These are phyloP conservation scores for Lecanicillium sp. DNA, from an alignment of 2,329 filamentous ascomycete species.

Conservation along the genomic window DNA sequence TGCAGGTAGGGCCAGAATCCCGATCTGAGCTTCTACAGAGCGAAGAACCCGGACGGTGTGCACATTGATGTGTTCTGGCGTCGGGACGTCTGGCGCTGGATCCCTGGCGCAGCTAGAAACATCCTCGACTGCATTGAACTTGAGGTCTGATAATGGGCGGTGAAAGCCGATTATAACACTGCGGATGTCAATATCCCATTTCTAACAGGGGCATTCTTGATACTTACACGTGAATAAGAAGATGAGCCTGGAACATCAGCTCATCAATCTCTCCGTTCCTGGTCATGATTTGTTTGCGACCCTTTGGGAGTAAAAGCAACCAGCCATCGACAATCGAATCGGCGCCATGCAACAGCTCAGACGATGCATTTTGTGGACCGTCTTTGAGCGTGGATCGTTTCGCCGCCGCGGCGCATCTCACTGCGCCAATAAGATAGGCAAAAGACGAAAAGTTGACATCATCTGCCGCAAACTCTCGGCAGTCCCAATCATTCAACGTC, in stretches of 20 bases:
- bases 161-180: slow-evolving; percentile 28
- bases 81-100: slow-evolving; percentile 11
- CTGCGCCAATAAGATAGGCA: slow-evolving; percentile 58
- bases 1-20: slow-evolving; percentile 27
- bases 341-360: slow-evolving; percentile 21
- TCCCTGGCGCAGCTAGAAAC: slow-evolving; percentile 27
- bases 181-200: neutral
- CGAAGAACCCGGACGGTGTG: slow-evolving; percentile 31
- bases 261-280: slow-evolving; percentile 20
- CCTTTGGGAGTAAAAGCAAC: slow-evolving; percentile 27
- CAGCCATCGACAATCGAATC: slow-evolving; percentile 30
- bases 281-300: slow-evolving; percentile 23
- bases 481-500: slow-evolving; percentile 54
- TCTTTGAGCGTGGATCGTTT: slow-evolving; percentile 18
- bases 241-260: slow-evolving; percentile 21
- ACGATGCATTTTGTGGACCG: slow-evolving; percentile 16
- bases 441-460: slow-evolving; percentile 55
- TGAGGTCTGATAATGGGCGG: slow-evolving; percentile 29
- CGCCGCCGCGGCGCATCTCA: slow-evolving; percentile 28
- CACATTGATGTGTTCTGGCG: slow-evolving; percentile 20
- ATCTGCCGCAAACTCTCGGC: slow-evolving; percentile 50
- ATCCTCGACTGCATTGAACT: slow-evolving; percentile 28
- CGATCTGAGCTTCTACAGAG: slow-evolving; percentile 29
- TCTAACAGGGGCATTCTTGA: neutral
- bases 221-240: slow-evolving; percentile 17